Conservation (phyloP, 345 rosid species). For the Eucalyptus pumila region DNA sequence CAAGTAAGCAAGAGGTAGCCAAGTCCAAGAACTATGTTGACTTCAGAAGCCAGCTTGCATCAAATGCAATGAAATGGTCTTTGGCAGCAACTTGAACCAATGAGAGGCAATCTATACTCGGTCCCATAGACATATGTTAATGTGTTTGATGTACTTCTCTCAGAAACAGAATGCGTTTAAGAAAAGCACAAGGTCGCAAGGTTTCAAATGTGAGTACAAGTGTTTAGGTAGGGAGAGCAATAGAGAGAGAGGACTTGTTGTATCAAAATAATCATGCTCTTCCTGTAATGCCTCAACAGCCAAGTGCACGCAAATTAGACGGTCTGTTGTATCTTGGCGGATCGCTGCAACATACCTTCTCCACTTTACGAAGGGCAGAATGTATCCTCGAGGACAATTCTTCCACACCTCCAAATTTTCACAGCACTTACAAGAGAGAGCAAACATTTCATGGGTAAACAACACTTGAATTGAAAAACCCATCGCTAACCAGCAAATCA, state of each 20-base stretch:
- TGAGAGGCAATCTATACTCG: not conserved
- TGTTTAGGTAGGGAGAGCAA: not conserved
- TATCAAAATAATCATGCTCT: not conserved
- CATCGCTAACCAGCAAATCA: not conserved
- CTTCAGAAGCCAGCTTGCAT: not conserved
- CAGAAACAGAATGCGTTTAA: not conserved
- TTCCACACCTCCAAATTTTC: not conserved
- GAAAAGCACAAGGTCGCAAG: not conserved
- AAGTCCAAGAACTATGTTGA: not conserved
- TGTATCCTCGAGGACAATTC: not conserved
- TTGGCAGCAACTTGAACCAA: not conserved
- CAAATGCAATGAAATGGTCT: not conserved
- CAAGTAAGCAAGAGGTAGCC: not conserved
- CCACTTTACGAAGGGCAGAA: not conserved
- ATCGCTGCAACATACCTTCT: not conserved
- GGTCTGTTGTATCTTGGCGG: not conserved
- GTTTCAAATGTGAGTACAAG: not conserved
- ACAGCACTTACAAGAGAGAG: not conserved
- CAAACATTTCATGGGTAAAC: not conserved
- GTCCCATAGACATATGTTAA: not conserved
- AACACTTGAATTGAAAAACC: not conserved
- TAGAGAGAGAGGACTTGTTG: not conserved
- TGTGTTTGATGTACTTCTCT: not conserved
- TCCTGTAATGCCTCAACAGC: not conserved
- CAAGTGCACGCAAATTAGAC: not conserved